phyloP scores from a whole-genome alignment of 345 rosid genomes.

The Angophora floribunda region DNA sequence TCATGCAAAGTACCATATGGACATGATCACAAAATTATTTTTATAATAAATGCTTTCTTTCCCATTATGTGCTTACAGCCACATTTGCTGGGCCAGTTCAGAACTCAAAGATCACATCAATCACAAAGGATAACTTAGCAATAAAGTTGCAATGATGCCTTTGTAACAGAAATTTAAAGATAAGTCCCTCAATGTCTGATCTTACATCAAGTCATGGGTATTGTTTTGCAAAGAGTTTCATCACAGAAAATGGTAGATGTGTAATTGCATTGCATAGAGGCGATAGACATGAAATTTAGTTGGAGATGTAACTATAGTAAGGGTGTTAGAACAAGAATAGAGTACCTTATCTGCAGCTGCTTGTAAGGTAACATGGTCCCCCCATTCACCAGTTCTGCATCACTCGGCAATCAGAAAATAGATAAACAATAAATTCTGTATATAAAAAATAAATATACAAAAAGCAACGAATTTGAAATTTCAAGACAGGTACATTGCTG shows the following conservation, averaged over 20 bases:
- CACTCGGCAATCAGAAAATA: neutral
- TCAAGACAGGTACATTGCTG: neutral
- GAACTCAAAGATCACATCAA: neutral
- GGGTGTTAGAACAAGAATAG: neutral
- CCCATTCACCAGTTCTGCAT: constrained; percentile 90
- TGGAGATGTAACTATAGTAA: neutral
- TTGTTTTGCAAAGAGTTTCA: neutral
- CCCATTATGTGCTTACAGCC: neutral
- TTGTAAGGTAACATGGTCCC: constrained; percentile 90
- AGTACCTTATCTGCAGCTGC: constrained; percentile 93
- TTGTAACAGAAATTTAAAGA: neutral
- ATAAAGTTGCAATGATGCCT: neutral
- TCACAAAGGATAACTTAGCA: neutral
- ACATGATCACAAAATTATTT: neutral
- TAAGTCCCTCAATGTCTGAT: neutral
- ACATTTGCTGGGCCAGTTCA: neutral
- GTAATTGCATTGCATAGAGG: neutral
- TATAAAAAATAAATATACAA: neutral
- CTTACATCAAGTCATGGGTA: neutral
- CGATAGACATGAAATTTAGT: neutral
- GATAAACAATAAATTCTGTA: neutral
- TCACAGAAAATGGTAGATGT: neutral
- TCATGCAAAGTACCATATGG: neutral
- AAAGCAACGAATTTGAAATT: neutral
- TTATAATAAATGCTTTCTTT: neutral